phyloP scores from a whole-genome alignment of 306 rosid species.

The Trifolium dubium region DNA sequence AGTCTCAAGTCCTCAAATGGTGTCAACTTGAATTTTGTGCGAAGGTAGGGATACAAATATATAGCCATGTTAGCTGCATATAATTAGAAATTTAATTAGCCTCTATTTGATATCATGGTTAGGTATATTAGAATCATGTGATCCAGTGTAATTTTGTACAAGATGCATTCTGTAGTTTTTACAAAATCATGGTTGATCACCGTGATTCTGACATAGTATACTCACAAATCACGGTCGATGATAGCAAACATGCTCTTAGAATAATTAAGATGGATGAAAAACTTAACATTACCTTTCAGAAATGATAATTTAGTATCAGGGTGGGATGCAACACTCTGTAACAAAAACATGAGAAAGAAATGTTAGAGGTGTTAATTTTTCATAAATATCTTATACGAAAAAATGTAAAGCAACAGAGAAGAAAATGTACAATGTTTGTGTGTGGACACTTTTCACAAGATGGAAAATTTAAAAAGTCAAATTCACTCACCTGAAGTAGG shows the following conservation, averaged over 20 bases:
- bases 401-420: background rate
- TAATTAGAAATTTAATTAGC: background rate
- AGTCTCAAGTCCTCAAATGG: background rate
- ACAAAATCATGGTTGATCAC: too few relatives aligned
- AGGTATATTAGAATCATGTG: too few relatives aligned
- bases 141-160: too few relatives aligned
- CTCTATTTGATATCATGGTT: too few relatives aligned
- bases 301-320: conserved; percentile 79
- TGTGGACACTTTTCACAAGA: background rate
- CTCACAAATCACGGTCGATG: too few relatives aligned
- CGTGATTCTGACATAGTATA: too few relatives aligned
- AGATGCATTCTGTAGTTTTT: too few relatives aligned
- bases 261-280: conserved; percentile 36
- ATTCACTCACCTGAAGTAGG: conserved; percentile 75
- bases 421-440: background rate
- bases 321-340: conserved; percentile 89
- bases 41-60: background rate
- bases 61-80: background rate
- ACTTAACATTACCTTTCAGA: conserved; percentile 68
- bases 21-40: background rate
- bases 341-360: conserved; percentile 28
- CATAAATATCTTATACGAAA: background rate
- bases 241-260: background rate
- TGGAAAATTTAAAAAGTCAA: background rate
- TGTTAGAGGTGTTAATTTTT: conserved; percentile 12